These are phyloP conservation scores for Xerocomellus chrysenteron DNA, from an alignment of 768 basidiomycete species.

Conservation along the genomic window DNA sequence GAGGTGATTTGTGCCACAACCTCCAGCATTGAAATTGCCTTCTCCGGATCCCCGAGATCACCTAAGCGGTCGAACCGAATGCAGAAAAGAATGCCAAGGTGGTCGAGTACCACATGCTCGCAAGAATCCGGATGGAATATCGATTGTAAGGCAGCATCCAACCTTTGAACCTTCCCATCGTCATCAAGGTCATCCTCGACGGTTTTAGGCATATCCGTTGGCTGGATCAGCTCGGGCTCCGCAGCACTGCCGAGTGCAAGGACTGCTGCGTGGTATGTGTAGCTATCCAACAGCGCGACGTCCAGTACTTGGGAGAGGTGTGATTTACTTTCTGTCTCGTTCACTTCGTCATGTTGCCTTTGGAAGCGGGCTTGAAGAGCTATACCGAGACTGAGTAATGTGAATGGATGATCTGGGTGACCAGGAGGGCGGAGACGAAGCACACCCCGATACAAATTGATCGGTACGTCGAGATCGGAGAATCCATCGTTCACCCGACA, in stretches of 20 bases:
- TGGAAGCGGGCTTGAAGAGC: constrained; percentile 10
- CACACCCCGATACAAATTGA: background rate
- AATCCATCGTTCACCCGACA: background rate
- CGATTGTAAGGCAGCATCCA: no score
- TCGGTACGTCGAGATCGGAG: background rate
- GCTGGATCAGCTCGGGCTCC: background rate
- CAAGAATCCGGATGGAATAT: background rate
- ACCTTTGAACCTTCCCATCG: no score
- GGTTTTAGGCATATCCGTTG: no score
- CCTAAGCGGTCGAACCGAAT: background rate
- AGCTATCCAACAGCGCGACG: background rate
- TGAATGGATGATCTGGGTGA: constrained; percentile 1
- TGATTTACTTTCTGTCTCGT: constrained; percentile 4
- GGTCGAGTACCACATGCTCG: background rate
- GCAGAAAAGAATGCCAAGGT: background rate
- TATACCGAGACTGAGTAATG: background rate
- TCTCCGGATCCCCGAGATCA: no score
- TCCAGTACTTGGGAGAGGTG: background rate
- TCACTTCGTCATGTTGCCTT: background rate
- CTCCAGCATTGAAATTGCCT: no score
- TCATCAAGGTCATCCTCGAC: background rate
- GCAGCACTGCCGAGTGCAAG: background rate
- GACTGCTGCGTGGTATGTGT: background rate
- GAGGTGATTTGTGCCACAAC: no score
- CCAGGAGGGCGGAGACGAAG: constrained; percentile 1